These are phyloP conservation scores for Sanguinoderma infundibulare DNA, from an alignment of 1,284 basidiomycete genomes.

Conservation along the genomic window DNA sequence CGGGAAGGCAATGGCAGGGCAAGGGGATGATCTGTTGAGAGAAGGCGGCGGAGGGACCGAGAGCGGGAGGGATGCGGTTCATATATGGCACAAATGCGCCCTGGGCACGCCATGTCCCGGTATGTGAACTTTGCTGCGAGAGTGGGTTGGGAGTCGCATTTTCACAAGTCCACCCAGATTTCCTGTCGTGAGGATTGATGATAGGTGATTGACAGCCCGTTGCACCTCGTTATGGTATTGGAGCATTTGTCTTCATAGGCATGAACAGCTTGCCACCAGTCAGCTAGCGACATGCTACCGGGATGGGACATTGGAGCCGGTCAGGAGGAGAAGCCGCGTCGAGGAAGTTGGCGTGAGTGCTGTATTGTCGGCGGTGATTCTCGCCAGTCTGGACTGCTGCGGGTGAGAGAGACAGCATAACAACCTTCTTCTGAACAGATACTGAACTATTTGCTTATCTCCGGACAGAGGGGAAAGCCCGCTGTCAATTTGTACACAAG, in stretches of 20 bases:
- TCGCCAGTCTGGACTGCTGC: conserved; percentile 8
- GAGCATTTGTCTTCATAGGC: too few species aligned
- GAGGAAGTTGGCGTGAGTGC: not conserved
- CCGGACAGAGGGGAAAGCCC: not conserved
- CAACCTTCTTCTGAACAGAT: not conserved
- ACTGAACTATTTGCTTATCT: not conserved
- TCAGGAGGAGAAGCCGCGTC: not conserved
- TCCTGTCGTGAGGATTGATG: conserved; percentile 17
- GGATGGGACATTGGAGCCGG: conserved; percentile 9
- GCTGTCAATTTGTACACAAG: not conserved
- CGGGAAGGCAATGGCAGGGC: conserved; percentile 6
- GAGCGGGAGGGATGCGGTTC: conserved; percentile 7
- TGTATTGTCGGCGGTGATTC: conserved; percentile 3
- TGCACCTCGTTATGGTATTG: too few species aligned
- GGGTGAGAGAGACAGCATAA: conserved; percentile 9
- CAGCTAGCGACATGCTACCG: not conserved
- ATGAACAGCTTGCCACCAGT: too few species aligned
- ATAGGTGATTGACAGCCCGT: conserved; percentile 10
- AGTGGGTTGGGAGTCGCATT: not conserved
- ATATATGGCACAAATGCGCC: conserved; percentile 15
- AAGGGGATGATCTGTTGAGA: not conserved
- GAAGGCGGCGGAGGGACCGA: conserved; percentile 11
- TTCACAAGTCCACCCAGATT: conserved; percentile 1
- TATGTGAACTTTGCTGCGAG: conserved; percentile 4
- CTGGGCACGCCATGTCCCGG: conserved; percentile 6